phyloP scores from a whole-genome alignment of 2,329 filamentous ascomycete genomes.

The Pseudogymnoascus sp. region DNA sequence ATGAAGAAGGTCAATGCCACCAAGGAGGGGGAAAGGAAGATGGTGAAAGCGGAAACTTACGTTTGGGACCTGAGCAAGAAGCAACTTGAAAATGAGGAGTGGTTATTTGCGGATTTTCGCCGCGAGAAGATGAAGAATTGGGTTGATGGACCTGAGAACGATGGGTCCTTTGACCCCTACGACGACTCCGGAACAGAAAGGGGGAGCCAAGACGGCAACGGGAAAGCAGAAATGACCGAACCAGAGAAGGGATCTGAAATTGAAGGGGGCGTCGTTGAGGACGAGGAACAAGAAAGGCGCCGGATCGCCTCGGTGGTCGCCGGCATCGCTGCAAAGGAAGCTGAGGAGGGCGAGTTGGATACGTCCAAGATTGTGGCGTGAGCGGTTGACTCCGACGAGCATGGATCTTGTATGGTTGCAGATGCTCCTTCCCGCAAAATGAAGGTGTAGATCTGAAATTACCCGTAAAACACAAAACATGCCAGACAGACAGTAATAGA shows the following conservation, averaged over 20 bases:
- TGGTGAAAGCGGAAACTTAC: constrained; percentile 53
- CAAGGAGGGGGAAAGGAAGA: constrained; percentile 34
- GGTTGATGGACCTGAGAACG: constrained; percentile 24
- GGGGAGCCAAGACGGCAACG: not conserved
- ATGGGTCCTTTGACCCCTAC: constrained; percentile 7
- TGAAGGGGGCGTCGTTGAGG: not conserved
- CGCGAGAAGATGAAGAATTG: constrained; percentile 58
- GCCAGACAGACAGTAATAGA: not conserved
- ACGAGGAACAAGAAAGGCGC: not conserved
- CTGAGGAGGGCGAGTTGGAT: not conserved
- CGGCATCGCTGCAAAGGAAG: constrained; percentile 8
- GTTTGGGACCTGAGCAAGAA: constrained; percentile 45
- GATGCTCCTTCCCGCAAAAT: not conserved
- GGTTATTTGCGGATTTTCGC: constrained; percentile 82
- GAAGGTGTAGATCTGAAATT: constrained; percentile 3
- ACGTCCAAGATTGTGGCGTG: not conserved
- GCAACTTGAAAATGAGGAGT: constrained; percentile 63
- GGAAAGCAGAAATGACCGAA: not conserved
- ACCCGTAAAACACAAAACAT: not conserved
- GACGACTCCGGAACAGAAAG: not conserved
- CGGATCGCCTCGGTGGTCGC: constrained; percentile 6
- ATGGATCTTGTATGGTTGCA: not conserved
- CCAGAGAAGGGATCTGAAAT: not conserved
- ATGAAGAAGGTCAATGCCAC: constrained; percentile 13
- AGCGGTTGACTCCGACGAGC: not conserved